Evolutionary conservation across 768 basidiomycete species (phyloP).

Genomic region (Leccinellum albellum): DNA sequence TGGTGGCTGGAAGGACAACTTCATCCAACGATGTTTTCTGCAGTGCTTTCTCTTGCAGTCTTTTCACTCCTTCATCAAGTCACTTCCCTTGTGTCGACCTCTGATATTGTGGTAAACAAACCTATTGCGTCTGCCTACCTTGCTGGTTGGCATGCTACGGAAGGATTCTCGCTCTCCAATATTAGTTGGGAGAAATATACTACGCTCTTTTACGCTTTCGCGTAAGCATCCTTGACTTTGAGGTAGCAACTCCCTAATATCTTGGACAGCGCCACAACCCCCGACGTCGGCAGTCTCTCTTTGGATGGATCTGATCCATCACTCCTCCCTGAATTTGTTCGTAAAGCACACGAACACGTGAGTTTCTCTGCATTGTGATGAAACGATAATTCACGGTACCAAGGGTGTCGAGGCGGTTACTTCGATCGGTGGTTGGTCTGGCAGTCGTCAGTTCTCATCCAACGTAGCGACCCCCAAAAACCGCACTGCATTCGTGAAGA

Average conservation of each 20-base stretch:
- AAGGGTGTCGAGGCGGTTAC: constrained; percentile 56
- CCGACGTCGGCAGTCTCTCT: constrained; percentile 29
- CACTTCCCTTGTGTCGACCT: background rate
- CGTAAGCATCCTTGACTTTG: constrained; percentile 30
- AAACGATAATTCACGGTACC: background rate
- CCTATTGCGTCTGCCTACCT: constrained; percentile 55
- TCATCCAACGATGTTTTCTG: background rate
- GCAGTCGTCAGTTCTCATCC: constrained; percentile 59
- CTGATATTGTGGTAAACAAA: constrained; percentile 37
- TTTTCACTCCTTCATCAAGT: background rate
- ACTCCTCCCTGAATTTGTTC: constrained; percentile 56
- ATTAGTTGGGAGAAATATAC: constrained; percentile 69
- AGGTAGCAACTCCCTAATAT: background rate
- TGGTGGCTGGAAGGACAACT: background rate
- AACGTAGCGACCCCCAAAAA: constrained; percentile 49
- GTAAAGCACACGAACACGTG: constrained; percentile 37
- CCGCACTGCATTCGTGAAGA: constrained; percentile 61
- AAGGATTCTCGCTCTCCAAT: constrained; percentile 47
- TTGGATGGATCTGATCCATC: constrained; percentile 42
- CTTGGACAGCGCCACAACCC: constrained; percentile 31
- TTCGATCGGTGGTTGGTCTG: constrained; percentile 71
- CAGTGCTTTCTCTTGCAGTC: background rate
- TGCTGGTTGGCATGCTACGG: constrained; percentile 55
- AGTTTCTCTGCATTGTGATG: constrained; percentile 2
- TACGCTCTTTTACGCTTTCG: constrained; percentile 61